These are phyloP conservation scores for Chaetomium olivaceum DNA, from an alignment of 2,329 filamentous ascomycete genomes.

Conservation along the genomic window DNA sequence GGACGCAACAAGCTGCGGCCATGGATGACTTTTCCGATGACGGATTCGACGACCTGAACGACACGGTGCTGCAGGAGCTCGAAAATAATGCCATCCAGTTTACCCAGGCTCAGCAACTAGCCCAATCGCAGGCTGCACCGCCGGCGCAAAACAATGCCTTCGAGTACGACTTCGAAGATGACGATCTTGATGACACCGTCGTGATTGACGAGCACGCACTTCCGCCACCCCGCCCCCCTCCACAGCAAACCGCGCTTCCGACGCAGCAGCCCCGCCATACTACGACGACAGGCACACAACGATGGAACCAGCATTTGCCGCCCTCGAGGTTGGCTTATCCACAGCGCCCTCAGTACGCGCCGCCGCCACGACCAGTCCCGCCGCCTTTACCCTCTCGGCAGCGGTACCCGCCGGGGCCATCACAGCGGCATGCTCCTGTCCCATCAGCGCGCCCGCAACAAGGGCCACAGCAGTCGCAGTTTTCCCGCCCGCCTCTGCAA, in stretches of 20 bases:
- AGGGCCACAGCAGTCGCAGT: constrained; percentile 44
- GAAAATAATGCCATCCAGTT: constrained; percentile 64
- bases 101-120: constrained; percentile 51
- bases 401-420: constrained; percentile 9
- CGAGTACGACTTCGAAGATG: constrained; percentile 53
- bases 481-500: constrained; percentile 41
- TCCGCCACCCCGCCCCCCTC: constrained; percentile 39
- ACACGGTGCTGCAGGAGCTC: constrained; percentile 59
- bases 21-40: constrained; percentile 66
- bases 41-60: constrained; percentile 61
- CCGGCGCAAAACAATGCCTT: constrained; percentile 31
- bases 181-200: constrained; percentile 59
- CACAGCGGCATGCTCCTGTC: constrained; percentile 25
- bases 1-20: constrained; percentile 20
- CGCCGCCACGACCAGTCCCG: background rate
- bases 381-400: constrained; percentile 16
- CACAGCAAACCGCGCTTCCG: constrained; percentile 41
- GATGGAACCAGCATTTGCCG: constrained; percentile 31
- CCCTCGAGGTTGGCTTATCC: constrained; percentile 23
- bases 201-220: constrained; percentile 52
- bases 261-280: constrained; percentile 35
- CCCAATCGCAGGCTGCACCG: constrained; percentile 34
- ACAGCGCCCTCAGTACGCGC: constrained; percentile 24
- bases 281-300: constrained; percentile 22
- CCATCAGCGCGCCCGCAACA: constrained; percentile 33